Base-by-base conservation (phyloP, 768 basidiomycete genomes). In the Lyophyllum semitale region DNA sequence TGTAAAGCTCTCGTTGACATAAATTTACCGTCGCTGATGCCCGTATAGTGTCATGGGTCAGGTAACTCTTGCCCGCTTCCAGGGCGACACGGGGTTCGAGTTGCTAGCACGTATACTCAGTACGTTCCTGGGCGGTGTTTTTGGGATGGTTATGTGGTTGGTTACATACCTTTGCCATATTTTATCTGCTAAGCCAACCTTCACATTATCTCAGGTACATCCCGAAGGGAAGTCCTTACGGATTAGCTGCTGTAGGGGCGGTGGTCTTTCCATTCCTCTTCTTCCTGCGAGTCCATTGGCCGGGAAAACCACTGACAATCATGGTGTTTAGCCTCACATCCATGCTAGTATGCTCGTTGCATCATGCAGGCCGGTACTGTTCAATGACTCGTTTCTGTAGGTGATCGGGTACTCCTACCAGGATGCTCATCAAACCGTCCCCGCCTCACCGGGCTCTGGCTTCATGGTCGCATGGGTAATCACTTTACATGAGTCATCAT, bases 401-500 rank as follows among this genome's bases (percentile, higher is more conserved):
- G 80, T 91, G 0, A 64, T 89, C 38, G 90, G 89, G 1, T 91
- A 86, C 67, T 91, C 88, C 9, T 90, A 87, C 69, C 80, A 86
- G 66, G 83, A 88, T 66, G 69, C 74, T 0, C 78, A 83, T 59
- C 68, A 84, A 30, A 23, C 63, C 2, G 30, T 73, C n/a, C 71
- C 82, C 40, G 78, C 74, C 25, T 82, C 77, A 27, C 82, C 77
- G 41, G 87, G 85, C 15, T 79, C 70, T 49, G 90, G 90, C 1
- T 80, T 80, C 56, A 66, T 76, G 23, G 83, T 93, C n/a, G 84
- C 89, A 17, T 93, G 89, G 90, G 85, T 85, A 62, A 37, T 74
- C 63, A n/a, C 33, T 15, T 1, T 26, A 2, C 4, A 23, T 41
- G 8, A 15, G 25, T 9, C 7, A 6, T 17, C 11, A 26, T 8